phyloP scores from a whole-genome alignment of 163 green algal species.

The Chlorella variabilis region DNA sequence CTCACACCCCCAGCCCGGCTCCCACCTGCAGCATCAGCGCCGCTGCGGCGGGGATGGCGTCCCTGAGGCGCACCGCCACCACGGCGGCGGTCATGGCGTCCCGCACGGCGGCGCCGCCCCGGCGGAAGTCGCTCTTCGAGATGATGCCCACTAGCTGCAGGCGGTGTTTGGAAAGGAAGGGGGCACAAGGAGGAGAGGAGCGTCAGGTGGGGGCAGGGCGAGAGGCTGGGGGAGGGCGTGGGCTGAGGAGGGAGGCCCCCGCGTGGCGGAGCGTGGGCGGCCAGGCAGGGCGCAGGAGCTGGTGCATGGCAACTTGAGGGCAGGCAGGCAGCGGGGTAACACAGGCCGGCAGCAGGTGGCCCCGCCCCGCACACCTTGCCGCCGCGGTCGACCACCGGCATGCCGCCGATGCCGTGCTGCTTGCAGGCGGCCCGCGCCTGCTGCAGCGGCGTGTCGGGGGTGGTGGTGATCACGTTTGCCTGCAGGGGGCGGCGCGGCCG shows the following conservation, averaged over 20 bases:
- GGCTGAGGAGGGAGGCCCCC: too few species aligned
- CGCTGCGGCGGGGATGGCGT: neutral
- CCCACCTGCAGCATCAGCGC: neutral
- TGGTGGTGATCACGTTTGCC: neutral
- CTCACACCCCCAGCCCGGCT: too few species aligned
- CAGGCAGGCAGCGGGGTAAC: neutral
- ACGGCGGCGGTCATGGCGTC: neutral
- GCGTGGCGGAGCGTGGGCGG: too few species aligned
- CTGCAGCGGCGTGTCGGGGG: neutral
- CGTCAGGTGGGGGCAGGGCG: too few species aligned
- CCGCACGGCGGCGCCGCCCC: neutral
- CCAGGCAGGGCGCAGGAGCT: too few species aligned
- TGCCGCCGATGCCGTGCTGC: neutral
- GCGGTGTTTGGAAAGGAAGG: too few species aligned
- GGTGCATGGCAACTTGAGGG: too few species aligned
- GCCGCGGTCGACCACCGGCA: neutral
- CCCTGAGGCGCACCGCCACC: neutral
- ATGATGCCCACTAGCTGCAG: neutral
- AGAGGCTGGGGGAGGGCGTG: too few species aligned
- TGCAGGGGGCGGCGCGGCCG: neutral
- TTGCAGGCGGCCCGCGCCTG: neutral
- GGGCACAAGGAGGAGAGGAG: too few species aligned
- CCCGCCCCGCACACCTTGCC: too few species aligned
- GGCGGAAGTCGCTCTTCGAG: neutral
- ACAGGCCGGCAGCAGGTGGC: too few species aligned